A percentile compares a stretch with the other conserved stretches of the same genome.
These are phyloP conservation scores for Zygnema circumcarinatum DNA, from an alignment of 139 green algal genomes.

Conservation along the genomic window DNA sequence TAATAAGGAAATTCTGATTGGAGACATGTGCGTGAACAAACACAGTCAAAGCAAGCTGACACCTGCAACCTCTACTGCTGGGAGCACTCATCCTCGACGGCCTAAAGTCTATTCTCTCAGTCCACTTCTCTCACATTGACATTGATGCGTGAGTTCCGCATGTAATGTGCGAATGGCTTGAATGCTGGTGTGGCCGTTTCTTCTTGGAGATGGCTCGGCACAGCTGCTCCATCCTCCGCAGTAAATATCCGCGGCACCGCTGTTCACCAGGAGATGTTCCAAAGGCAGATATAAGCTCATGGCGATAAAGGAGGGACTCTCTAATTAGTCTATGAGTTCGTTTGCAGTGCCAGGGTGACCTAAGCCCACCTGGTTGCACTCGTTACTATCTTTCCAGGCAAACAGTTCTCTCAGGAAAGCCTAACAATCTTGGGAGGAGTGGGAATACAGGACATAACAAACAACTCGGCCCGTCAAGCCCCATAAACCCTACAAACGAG, in stretches of 20 bases:
- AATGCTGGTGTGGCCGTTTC: not conserved
- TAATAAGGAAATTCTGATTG: too few species aligned
- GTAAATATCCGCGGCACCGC: conserved; percentile 48
- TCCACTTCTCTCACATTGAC: conserved; percentile 52
- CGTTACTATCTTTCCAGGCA: not conserved
- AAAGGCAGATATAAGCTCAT: not conserved
- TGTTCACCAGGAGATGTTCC: not conserved
- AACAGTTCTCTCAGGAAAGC: not conserved
- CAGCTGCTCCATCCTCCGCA: not conserved
- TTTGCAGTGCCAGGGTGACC: not conserved
- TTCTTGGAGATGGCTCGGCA: not conserved
- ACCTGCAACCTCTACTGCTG: too few species aligned
- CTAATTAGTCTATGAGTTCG: not conserved
- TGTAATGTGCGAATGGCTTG: conserved; percentile 31
- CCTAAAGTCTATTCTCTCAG: conserved; percentile 29
- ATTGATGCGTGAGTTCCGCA: conserved; percentile 51
- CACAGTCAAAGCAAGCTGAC: too few species aligned
- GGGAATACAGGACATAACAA: not conserved
- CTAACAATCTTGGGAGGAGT: not conserved
- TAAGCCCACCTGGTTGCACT: not conserved
- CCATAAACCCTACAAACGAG: not conserved
- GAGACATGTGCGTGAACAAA: too few species aligned
- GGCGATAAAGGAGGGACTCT: not conserved
- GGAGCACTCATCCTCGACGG: too few species aligned
- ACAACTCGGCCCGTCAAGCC: not conserved